Base-by-base conservation (phyloP, 2,329 filamentous ascomycete species). In the Camillea tinctor region DNA sequence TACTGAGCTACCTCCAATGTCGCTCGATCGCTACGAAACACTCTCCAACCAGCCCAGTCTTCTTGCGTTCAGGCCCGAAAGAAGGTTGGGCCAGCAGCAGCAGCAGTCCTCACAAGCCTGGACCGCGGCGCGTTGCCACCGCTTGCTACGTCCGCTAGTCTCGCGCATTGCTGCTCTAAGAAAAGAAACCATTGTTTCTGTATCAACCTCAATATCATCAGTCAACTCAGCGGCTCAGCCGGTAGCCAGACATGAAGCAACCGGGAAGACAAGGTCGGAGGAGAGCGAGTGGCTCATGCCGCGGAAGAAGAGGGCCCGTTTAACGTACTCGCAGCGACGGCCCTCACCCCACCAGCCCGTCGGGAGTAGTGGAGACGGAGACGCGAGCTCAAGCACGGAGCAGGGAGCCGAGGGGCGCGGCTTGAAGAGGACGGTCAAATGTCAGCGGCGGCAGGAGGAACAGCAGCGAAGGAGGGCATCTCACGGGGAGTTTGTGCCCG, bases 51-150 rank as follows among this genome's bases (percentile, higher is more conserved):
- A 63, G 54, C 63, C 69, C 54, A 63, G 66, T 60, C 59, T 56
- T 24, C 24, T 64, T 21, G 60, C 56, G 52, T 54, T 63, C 36
- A 69, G 59, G 40, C 50, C 60, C 21, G 64, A 66, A 17, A 60
- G 57, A 24, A 55, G 30, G n/a, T n/a, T 51, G n/a, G 58, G 58
- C 36, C 36, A 13, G 40, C 64, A 67, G 13, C 36, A 44, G 48
- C 64, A 67, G 36, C 36, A 4, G 17, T 40, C 57, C 23, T 58
- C 64, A 52, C 64, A 69, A 17, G 64, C 69, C n/a, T 76, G 78
- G 78, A 80, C 77, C 11, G 69, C 77, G 21, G 72, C 77, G 36
- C 73, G 77, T 60, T 80, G 78, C 56, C 73, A 79, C 56, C 75
- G 78, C 21, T 65, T 80, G 50, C 71, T 80, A 36, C 76, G 78